Evolutionary conservation across 2,329 filamentous ascomycete genomes (phyloP), one percentile per base, ranked within the genome.

Genomic region (Bipolaris sorokiniana): DNA sequence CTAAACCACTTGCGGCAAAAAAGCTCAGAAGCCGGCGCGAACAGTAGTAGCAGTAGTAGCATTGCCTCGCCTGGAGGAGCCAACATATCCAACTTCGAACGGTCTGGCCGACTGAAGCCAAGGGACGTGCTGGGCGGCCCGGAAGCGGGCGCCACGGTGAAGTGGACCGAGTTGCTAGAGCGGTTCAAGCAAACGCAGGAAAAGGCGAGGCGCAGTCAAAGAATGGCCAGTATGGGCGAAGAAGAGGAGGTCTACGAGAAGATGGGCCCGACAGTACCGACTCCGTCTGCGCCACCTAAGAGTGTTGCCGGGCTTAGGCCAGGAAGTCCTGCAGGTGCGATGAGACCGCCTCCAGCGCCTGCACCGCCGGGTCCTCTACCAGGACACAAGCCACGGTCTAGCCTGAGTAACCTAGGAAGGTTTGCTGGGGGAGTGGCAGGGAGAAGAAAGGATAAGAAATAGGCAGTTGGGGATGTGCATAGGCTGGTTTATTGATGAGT

Each of bases 141-240:
- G 15, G 91, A 96, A 63, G 93, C 97, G 53, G 87, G 46, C 28
- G 55, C 86, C 51, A 88, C 87, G 33, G 96, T 99, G 66, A 89
- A 90, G 53, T 99, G 95, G 95, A 86, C 85, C 2, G 95, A 99
- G 67, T 83, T 99, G 34, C 84, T 99, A 5, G 95, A 99, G 63
- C 97, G 97, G 72, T 99, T 99, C 78, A 90, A 91, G 65, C 86
- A 84, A 50, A 94, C 96, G 1, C 95, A 99, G 72, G 95, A 99
- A 66, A 88, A 87, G 58, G 90, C 93, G 5, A 85, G 92, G 52
- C 84, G 92, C 51, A 82, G 86, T 11, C 89, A 92, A 70, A 81
- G 87, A 57, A 77, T 79, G 59, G 75, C 77, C 0, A 75, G 80
- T 59, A 71, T 75, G 51, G 75, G 73, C 7, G 74, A 75, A 23